These are phyloP conservation scores for Auricularia sp. DNA, from an alignment of 768 basidiomycete genomes.

Conservation along the genomic window DNA sequence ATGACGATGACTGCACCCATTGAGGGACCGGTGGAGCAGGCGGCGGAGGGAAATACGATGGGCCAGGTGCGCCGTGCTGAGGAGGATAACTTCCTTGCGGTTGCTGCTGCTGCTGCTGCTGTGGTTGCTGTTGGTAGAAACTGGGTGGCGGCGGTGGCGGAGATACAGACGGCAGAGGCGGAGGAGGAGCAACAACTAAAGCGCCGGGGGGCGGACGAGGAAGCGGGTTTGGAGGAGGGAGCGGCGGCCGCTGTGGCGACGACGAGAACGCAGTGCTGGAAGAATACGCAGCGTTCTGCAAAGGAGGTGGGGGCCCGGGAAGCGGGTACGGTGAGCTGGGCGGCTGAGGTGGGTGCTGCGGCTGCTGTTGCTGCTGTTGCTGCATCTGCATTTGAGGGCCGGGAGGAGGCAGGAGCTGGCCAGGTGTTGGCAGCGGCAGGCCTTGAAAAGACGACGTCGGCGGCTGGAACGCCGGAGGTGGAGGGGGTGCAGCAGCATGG, in stretches of 20 bases:
- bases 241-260: background rate
- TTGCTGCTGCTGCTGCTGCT: conserved; percentile 7
- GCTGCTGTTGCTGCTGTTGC: background rate
- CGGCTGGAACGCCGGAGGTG: background rate
- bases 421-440: background rate
- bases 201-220: conserved; percentile 2
- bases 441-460: background rate
- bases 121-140: conserved; percentile 4
- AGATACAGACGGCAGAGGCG: background rate
- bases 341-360: conserved; percentile 4
- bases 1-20: background rate
- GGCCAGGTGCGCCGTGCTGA: background rate
- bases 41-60: background rate
- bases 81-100: conserved; percentile 4
- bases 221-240: background rate
- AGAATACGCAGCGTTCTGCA: background rate
- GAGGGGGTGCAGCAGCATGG: background rate
- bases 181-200: background rate
- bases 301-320: background rate
- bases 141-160: conserved; percentile 6
- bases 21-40: conserved; percentile 4
- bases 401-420: background rate
- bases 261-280: background rate
- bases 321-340: background rate
- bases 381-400: background rate